Base-by-base conservation (phyloP, 495 filamentous ascomycete species). In the Xeromyces bisporus region DNA sequence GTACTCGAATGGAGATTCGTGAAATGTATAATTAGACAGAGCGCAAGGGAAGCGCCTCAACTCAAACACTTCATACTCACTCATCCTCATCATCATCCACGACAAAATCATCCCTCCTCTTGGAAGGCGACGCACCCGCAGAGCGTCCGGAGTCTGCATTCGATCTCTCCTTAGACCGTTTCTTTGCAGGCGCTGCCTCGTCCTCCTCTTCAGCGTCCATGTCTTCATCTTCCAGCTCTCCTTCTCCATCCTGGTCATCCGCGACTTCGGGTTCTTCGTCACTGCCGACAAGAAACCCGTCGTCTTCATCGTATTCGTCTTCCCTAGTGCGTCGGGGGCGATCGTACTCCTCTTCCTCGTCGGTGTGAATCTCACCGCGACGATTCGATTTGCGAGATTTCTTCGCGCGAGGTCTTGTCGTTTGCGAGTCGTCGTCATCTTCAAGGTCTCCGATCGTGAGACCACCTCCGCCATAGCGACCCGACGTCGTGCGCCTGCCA, bases 241-340 rank as follows among this genome's bases (percentile, higher is more conserved):
- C 70, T 21, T 69, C 75, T 2, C 75, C 75, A 3, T 75, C 75
- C 15, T 64, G 73, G 7, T 63, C 68, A 9, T 48, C 71, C 11
- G 47, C 64, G 18, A 66, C 59, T 38, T 71, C 73, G 6, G 72
- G 54, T 23, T 80, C 79, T 37, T 81, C 75, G 33, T 79, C 79
- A 41, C 77, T 83, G 21, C 66, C 67, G 7, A 79, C 79, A 33
- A 85, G 54, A 51, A 85, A 85, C 4, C 74, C 78, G 40, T 85
- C 79, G 15, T 81, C 77, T 44, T 75, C 69, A 38, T 84, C 78
- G 43, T 85, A 94, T 47, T 87, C 80, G 44, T 94, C 83, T 39
- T 81, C 70, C 13, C 68, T 64, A 11, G 65, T 67, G 15, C 64
- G 58, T 2, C 73, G 70, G 24, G 73, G 62, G 21, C 71, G 68